Evolutionary conservation across 306 rosid species (phyloP), one percentile per base, ranked within the genome.

Genomic region (Dryas drummondii): DNA sequence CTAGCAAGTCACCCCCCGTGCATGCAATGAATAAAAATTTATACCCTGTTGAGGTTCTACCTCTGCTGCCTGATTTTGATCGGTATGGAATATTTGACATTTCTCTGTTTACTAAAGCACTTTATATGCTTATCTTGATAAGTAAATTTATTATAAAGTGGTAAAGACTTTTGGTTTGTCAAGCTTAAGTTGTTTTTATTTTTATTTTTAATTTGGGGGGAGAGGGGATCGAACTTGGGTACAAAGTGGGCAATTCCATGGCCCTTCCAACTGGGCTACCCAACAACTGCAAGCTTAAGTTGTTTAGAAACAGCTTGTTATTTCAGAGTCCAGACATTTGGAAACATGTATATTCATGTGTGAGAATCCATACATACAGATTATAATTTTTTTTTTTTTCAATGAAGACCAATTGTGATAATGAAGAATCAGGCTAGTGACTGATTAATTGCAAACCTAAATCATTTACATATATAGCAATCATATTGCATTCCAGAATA

Each of bases 11-110:
- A 51, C 89, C 51, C 26, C 98, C 98, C 79, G 84, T 94, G 82
- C 99, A 94, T 84, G 97, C 99, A 27, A 84, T 92, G 37, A 90
- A 94, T 79, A 92, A 94, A 79, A 82, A 82, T 70, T 88, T 94
- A 86, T 87, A 92, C 79, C 97, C 98, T 87, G 91, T 87, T 53
- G 99, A 94, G 91, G 84, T 89, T 84, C 82, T 94, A 80, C 99
- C 99, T 75, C 82, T 94, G 84, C 69, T 94, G 61, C 99, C 99
- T 37, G 98, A 94, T 85, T 77, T 84, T 74, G 93, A 90, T 70
- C 83, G 99, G 98, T 94, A 87, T 46, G 81, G 64, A 52, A 69
- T 62, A 7, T 76, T 48, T n/a, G 15, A 68, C 37, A 32, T 32
- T 19, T 10, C 11, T 59, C 41, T 54, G 51, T 57, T 53, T 7